These are phyloP conservation scores for Paulownia fortunei DNA, from an alignment of 257 asterid genomes.

Conservation along the genomic window DNA sequence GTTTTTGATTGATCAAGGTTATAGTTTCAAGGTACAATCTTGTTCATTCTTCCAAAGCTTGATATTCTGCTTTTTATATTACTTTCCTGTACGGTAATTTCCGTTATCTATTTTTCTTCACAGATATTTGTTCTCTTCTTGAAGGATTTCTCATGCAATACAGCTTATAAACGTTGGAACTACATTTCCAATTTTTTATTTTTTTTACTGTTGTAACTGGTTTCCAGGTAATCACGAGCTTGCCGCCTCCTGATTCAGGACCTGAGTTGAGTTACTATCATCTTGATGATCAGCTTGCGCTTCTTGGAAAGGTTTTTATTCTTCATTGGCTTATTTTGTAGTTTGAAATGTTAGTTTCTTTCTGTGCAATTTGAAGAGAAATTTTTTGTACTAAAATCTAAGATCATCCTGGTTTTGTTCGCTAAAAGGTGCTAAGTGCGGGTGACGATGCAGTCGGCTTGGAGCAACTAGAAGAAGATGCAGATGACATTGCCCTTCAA, in stretches of 20 bases:
- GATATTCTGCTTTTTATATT: not conserved
- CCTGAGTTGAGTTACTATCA: conserved; percentile 67
- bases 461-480: conserved; percentile 97
- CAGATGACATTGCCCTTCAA: conserved; percentile 87
- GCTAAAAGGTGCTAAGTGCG: conserved; percentile 74
- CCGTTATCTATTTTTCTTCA: not conserved
- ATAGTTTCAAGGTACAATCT: conserved; percentile 82
- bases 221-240: conserved; percentile 85
- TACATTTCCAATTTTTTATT: not conserved
- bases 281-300: conserved; percentile 81
- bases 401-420: not conserved
- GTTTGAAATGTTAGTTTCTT: not conserved
- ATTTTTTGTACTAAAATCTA: conserved; percentile 6
- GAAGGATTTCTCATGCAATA: not conserved
- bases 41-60: not conserved
- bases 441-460: conserved; percentile 91
- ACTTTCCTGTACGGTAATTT: not conserved
- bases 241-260: conserved; percentile 86
- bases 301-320: conserved; percentile 77
- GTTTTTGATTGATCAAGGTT: conserved; percentile 97
- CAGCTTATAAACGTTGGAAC: conserved; percentile 2
- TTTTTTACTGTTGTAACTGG: conserved; percentile 9
- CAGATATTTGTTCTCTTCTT: not conserved
- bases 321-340: conserved; percentile 12
- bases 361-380: not conserved